Base-by-base conservation (phyloP, 2,329 filamentous ascomycete genomes). In the Botrytis tulipae region DNA sequence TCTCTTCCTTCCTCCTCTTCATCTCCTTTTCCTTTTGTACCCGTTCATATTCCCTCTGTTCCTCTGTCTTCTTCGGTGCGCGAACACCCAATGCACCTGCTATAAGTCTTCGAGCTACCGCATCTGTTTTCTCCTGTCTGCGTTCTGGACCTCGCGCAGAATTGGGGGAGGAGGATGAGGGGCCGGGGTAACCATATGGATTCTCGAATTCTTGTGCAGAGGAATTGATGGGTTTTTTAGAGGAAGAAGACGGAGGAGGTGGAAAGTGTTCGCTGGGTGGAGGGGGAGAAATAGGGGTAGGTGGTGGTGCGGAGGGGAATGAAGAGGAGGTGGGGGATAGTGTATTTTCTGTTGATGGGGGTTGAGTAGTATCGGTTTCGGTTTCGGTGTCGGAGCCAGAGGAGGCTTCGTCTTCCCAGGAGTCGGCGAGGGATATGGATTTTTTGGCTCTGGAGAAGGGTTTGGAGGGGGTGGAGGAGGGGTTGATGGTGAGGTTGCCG, bases 61-160 rank as follows among this genome's bases (percentile, higher is more conserved):
- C 95, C 76, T 97, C 94, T 1, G 94, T 98, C 82, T 91, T 88
- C 84, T 89, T 92, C 46, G 94, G 93, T 48, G 91, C 90, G 79
- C 91, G 90, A 72, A 98, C 88, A 0, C 96, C 96, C 77, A 98
- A 84, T 0, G 93, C 94, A 5, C 92, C 93, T 0, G 94, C 94
- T 81, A 99, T 98, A 88, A 99, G 87, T 74, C 96, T 87, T 75
- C 92, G 89, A 8, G 96, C 96, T 57, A 97, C 94, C 0, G 94
- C 93, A 75, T 97, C 97, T 75, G 95, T 97, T 86, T 97, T 99
- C 83, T 97, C 95, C 0, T 94, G 95, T 57, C 93, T 85, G 37
- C 44, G 63, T 14, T 60, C 61, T n/a, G 44, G 73, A 78, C 78
- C 78, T 9, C 51, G 22, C 79, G 80, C 51, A 44, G 9, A 37